phyloP scores from a whole-genome alignment of 192 early-diverging fungal genomes.

The Coemansia sp. region DNA sequence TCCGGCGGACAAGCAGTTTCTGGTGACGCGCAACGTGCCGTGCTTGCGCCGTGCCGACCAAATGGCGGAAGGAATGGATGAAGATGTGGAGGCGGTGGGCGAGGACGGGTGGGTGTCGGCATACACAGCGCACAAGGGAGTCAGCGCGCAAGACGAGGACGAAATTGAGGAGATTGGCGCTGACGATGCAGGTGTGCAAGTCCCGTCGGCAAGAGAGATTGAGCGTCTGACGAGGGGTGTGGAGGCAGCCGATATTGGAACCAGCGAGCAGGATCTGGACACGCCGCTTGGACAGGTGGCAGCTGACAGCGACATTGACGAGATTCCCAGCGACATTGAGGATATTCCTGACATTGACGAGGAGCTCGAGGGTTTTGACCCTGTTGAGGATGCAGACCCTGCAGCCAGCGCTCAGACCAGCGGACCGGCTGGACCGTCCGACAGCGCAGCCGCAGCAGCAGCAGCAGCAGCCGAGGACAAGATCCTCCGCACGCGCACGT shows the following conservation, averaged over 20 bases:
- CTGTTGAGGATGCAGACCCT: conserved; percentile 81
- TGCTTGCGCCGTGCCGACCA: conserved; percentile 77
- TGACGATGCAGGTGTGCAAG: conserved; percentile 41
- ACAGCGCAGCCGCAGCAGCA: conserved; percentile 1
- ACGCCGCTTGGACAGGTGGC: conserved; percentile 49
- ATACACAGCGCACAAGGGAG: conserved; percentile 60
- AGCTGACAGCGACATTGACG: conserved; percentile 62
- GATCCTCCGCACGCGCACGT: conserved; percentile 88
- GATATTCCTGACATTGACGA: conserved; percentile 93
- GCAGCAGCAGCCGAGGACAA: conserved; percentile 63
- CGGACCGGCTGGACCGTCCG: neutral
- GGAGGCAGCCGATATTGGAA: conserved; percentile 60
- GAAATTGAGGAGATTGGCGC: conserved; percentile 62
- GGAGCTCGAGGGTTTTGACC: conserved; percentile 61
- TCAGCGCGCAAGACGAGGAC: conserved; percentile 44
- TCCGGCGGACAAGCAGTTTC: conserved; percentile 85
- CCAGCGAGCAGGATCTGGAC: conserved; percentile 47
- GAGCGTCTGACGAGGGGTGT: conserved; percentile 66
- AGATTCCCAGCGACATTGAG: conserved; percentile 79
- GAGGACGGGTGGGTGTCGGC: conserved; percentile 87
- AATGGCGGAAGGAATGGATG: conserved; percentile 44
- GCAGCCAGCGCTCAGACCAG: conserved; percentile 43
- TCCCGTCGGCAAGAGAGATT: conserved; percentile 49
- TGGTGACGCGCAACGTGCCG: conserved; percentile 94
- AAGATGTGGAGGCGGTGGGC: conserved; percentile 61